Conservation (phyloP, 768 basidiomycete species). For the Suillus americanus region DNA sequence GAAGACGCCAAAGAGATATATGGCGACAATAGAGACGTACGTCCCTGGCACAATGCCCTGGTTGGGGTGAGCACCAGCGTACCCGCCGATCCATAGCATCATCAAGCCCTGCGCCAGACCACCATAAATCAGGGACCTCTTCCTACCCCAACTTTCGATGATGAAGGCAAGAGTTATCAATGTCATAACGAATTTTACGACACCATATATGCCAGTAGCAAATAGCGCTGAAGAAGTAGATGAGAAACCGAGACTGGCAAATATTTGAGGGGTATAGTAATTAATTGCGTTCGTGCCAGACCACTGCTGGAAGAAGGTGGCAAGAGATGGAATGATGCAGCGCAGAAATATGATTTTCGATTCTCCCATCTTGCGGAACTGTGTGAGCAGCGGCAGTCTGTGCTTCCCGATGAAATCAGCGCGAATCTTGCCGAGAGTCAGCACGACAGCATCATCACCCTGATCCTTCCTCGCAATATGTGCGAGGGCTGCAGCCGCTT, state of each 20-base stretch:
- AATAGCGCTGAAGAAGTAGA: slow-evolving; percentile 31
- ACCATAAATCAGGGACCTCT: slow-evolving; percentile 35
- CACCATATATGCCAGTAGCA: slow-evolving; percentile 42
- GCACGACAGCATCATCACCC: slow-evolving; percentile 27
- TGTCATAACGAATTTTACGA: slow-evolving; percentile 37
- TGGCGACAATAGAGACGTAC: slow-evolving; percentile 34
- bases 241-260: slow-evolving; percentile 35
- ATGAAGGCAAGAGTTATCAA: slow-evolving; percentile 33
- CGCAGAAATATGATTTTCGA: slow-evolving; percentile 25
- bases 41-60: slow-evolving; percentile 26
- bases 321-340: slow-evolving; percentile 31
- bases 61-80: slow-evolving; percentile 29
- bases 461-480: slow-evolving; percentile 26
- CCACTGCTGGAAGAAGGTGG: slow-evolving; percentile 40
- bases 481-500: slow-evolving; percentile 33
- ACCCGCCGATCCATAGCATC: slow-evolving; percentile 40
- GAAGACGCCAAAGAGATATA: slow-evolving; percentile 37
- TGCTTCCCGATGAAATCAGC: neutral
- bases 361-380: neutral
- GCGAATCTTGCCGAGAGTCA: slow-evolving; percentile 24
- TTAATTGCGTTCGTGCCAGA: slow-evolving; percentile 43
- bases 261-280: slow-evolving; percentile 40
- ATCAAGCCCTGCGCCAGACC: slow-evolving; percentile 34
- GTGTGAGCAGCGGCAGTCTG: neutral
- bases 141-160: slow-evolving; percentile 40